Conservation (phyloP, 805 yeast genomes). For the Kockiozyma suomiensis region DNA sequence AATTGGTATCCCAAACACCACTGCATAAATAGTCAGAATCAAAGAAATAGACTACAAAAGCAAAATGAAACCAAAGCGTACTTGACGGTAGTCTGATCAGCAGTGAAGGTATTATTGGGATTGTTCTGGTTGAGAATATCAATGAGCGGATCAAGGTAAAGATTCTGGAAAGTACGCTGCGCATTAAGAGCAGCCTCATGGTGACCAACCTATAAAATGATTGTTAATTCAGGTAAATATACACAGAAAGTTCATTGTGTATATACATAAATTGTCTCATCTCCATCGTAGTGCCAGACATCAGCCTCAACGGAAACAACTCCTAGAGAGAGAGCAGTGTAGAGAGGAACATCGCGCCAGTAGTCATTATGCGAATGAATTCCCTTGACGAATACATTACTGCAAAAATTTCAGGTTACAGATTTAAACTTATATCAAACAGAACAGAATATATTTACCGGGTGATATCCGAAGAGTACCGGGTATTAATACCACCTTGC, state of each 20-base stretch:
- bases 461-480: slow-evolving; percentile 30
- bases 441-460: slow-evolving; percentile 8
- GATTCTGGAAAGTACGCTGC: slow-evolving; percentile 49
- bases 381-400: slow-evolving; percentile 44
- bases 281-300: slow-evolving; percentile 52
- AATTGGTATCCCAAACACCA: slow-evolving; percentile 51
- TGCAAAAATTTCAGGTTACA: background rate
- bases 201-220: slow-evolving; percentile 61
- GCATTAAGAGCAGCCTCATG: slow-evolving; percentile 51
- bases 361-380: slow-evolving; percentile 63
- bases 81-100: slow-evolving; percentile 24
- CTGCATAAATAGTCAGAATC: slow-evolving; percentile 12
- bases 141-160: slow-evolving; percentile 59
- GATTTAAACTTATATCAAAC: background rate
- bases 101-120: slow-evolving; percentile 33
- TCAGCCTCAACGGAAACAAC: slow-evolving; percentile 58
- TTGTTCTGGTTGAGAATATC: slow-evolving; percentile 55
- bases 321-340: slow-evolving; percentile 53
- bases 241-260: too few relatives aligned
- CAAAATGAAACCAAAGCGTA: background rate
- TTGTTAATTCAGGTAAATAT: slow-evolving; percentile 32
- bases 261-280: slow-evolving; percentile 40
- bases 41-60: background rate
- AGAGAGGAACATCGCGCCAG: slow-evolving; percentile 50
- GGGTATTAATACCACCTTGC: slow-evolving; percentile 18